Evolutionary conservation across 2,329 filamentous ascomycete species (phyloP), one percentile per base, ranked within the genome.

Genomic region (Hymenoscyphus fructigenus): DNA sequence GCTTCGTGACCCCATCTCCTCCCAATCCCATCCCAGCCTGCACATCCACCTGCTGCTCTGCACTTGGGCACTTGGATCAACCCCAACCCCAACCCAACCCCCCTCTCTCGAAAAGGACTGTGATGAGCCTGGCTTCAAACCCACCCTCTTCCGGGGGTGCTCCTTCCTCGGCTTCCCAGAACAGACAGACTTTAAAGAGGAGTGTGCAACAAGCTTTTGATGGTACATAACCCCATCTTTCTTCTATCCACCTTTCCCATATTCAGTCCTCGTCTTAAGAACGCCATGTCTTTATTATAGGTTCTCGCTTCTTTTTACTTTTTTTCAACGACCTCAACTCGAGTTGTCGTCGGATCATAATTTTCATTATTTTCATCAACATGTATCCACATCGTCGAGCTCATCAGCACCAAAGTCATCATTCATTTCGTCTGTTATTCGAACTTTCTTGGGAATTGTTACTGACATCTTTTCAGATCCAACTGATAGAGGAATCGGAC

Each of bases 121-220:
- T 53, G 56, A 75, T 71, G 67, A 75, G 68, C 67, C 70, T 73
- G 70, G 70, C 73, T 53, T 74, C 73, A 44, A 75, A 75, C 66
- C 74, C 75, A 63, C 73, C 73, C 38, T 76, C 74, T 17, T 73
- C 75, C 66, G 72, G 71, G 32, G 69, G 67, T 64, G 70, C 64
- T 56, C 71, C 72, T 29, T 71, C 72, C 62, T 75, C 75, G 64
- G 72, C 67, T 56, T 62, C 60, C 20, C 60, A 58, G 38, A 62
- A 20, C 55, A 78, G 79, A 66, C 81, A 82, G 71, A 78, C 78
- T 32, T 76, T 86, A 62, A 88, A 88, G 78, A 80, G 85, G 73
- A 85, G 81, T 70, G 83, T 85, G 63, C 85, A 87, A 75, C 81
- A 84, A 67, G 82, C 83, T 44, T 87, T 88, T 79, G 84, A 88